Evolutionary conservation across 495 filamentous ascomycete species (phyloP).

Genomic region (Penicillium ochrochloron): DNA sequence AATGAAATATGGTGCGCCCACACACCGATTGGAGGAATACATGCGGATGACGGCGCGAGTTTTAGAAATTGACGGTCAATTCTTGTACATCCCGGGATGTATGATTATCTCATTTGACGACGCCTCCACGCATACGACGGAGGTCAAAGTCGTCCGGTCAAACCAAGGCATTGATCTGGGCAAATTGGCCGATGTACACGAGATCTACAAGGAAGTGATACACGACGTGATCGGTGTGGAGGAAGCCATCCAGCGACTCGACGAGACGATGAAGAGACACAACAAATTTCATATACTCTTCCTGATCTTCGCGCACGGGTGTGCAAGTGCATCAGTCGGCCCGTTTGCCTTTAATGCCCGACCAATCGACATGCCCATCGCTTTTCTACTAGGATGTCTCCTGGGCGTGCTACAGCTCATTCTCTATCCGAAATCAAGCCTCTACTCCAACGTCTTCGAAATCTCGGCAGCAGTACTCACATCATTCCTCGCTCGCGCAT

Average conservation of each 20-base stretch:
- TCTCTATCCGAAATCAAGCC: constrained; percentile 75
- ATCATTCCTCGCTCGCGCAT: constrained; percentile 85
- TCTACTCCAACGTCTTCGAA: constrained; percentile 87
- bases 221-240: constrained; percentile 86
- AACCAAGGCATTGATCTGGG: constrained; percentile 82
- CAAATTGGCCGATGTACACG: constrained; percentile 80
- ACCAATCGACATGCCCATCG: constrained; percentile 84
- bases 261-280: constrained; percentile 64
- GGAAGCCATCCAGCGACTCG: constrained; percentile 73
- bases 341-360: constrained; percentile 91
- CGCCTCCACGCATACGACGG: constrained; percentile 83
- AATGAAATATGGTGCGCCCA: constrained; percentile 84
- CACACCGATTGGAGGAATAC: constrained; percentile 80
- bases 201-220: constrained; percentile 91
- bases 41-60: constrained; percentile 90
- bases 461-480: constrained; percentile 85
- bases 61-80: constrained; percentile 88
- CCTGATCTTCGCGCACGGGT: constrained; percentile 80
- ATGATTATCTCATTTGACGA: constrained; percentile 98
- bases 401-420: constrained; percentile 83
- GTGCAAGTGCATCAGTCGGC: constrained; percentile 77
- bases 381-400: constrained; percentile 82
- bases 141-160: constrained; percentile 84
- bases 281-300: constrained; percentile 71
- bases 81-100: constrained; percentile 89